Conservation (phyloP, 1,139 yeast genomes). For the Suhomyces bribrorum region DNA sequence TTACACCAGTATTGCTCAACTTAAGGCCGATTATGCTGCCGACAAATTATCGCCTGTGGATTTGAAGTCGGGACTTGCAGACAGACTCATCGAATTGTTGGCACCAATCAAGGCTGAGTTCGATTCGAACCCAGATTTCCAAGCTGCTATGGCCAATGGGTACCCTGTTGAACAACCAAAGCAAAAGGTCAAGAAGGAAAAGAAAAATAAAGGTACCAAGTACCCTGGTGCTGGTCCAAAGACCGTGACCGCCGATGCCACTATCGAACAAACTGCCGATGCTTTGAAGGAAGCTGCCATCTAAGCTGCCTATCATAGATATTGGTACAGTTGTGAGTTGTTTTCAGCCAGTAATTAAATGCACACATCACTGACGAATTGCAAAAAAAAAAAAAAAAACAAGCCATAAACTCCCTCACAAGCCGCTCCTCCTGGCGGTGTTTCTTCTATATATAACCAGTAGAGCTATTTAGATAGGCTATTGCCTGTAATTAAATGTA, state of each 20-base stretch:
- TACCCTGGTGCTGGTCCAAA: conserved; percentile 63
- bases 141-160: conserved; percentile 71
- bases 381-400: too few relatives aligned
- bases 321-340: too few relatives aligned
- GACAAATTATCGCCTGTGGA: conserved; percentile 89
- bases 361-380: too few relatives aligned
- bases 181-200: conserved; percentile 68
- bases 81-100: conserved; percentile 73
- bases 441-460: too few relatives aligned
- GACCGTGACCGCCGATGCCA: conserved; percentile 13
- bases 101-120: conserved; percentile 82
- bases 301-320: too few relatives aligned
- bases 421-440: too few relatives aligned
- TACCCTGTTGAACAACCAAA: conserved; percentile 75
- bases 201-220: conserved; percentile 84
- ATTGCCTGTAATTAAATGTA: not conserved
- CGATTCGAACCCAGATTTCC: conserved; percentile 64
- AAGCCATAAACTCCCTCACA: too few relatives aligned
- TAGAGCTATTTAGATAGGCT: not conserved
- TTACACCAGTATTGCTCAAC: conserved; percentile 65
- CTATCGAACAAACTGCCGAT: conserved; percentile 19
- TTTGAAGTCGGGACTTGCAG: conserved; percentile 88
- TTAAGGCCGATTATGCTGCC: conserved; percentile 69
- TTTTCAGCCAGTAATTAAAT: too few relatives aligned
- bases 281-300: conserved; percentile 19